A percentile compares a stretch with the other conserved stretches of the same genome.
Evolutionary conservation across 169 alveolate species (phyloP).

Genomic region (Eimeria sp.): DNA sequence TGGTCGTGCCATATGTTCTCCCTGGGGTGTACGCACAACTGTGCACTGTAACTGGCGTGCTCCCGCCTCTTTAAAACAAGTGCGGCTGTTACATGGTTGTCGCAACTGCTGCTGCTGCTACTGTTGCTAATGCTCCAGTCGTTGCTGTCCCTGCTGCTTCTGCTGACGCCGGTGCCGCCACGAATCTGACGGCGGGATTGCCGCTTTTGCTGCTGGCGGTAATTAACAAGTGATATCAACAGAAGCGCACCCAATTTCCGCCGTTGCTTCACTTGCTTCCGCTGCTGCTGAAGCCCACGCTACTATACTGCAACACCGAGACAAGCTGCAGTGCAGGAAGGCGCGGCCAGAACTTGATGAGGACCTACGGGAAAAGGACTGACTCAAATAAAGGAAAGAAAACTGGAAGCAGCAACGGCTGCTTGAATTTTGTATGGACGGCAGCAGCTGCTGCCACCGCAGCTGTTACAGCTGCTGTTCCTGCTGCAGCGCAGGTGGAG

Average conservation of each 20-base stretch:
- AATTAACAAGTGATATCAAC: not conserved
- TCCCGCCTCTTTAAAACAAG: not conserved
- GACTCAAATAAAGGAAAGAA: not conserved
- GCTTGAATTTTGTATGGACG: not conserved
- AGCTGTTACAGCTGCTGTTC: not conserved
- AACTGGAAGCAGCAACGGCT: not conserved
- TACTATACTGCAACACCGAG: not conserved
- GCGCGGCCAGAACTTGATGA: not conserved
- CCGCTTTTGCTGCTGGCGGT: not conserved
- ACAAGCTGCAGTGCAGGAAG: not conserved
- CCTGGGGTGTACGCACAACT: not conserved
- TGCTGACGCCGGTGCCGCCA: not conserved
- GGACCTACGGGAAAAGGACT: not conserved
- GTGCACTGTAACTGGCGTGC: not conserved
- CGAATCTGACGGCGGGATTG: not conserved
- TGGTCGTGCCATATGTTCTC: not conserved
- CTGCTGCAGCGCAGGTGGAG: not conserved
- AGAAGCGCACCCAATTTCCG: not conserved
- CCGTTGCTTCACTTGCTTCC: not conserved
- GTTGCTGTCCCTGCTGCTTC: not conserved
- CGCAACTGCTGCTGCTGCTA: slow-evolving; percentile 26
- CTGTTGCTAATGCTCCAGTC: not conserved
- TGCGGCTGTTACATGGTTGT: slow-evolving; percentile 2
- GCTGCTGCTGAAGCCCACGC: slow-evolving; percentile 4
- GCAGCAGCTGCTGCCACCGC: slow-evolving; percentile 7